Evolutionary conservation across 345 rosid species (phyloP).

Genomic region (Nasturtium officinale): DNA sequence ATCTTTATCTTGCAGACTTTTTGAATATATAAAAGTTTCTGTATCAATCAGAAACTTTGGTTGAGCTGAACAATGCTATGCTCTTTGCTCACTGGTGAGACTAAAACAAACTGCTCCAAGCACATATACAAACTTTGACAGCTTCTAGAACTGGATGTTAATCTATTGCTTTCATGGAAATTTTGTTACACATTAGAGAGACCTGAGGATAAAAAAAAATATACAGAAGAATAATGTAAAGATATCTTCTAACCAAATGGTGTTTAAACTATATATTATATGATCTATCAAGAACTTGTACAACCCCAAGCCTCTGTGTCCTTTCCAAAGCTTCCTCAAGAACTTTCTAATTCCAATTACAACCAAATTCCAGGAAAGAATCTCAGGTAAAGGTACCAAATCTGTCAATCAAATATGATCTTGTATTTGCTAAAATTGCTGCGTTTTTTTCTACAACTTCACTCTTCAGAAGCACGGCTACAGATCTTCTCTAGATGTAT

Average conservation of each 20-base stretch:
- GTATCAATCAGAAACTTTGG: background rate
- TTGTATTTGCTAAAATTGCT: slow-evolving; percentile 5
- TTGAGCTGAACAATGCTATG: background rate
- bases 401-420: slow-evolving; percentile 26
- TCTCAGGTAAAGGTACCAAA: slow-evolving; percentile 21
- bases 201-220: background rate
- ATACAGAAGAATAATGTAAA: slow-evolving; percentile 2
- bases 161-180: slow-evolving; percentile 36
- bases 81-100: background rate
- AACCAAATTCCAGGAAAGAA: slow-evolving; percentile 39
- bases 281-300: slow-evolving; percentile 36
- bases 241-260: slow-evolving; percentile 39
- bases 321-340: slow-evolving; percentile 32
- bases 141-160: background rate
- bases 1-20: background rate
- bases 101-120: no score
- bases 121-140: no score
- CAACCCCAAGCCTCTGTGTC: slow-evolving; percentile 26
- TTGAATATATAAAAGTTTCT: no score
- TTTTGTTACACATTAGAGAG: slow-evolving; percentile 37
- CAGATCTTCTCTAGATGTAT: slow-evolving; percentile 68
- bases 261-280: slow-evolving; percentile 20
- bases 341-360: slow-evolving; percentile 10
- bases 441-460: slow-evolving; percentile 28
- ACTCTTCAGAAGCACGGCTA: slow-evolving; percentile 48